Evolutionary conservation across 2,329 filamentous ascomycete species (phyloP), one percentile per base, ranked within the genome.

Genomic region (Blastomyces gilchristii): DNA sequence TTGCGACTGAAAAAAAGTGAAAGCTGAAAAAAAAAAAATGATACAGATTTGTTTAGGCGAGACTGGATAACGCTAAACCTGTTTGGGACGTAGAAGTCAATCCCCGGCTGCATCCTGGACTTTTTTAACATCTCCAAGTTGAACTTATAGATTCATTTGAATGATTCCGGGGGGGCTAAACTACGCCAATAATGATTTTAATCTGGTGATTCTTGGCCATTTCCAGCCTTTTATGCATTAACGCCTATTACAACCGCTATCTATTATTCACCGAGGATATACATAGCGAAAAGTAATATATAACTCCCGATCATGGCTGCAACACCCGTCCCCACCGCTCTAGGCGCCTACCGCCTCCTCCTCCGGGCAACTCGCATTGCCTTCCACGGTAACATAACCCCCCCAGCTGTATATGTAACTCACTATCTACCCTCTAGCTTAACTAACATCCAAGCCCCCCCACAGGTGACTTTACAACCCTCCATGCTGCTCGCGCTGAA

Each of bases 401-500:
- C 34, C 28, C 14, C 25, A 31, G 16, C 56, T 1, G 14, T 58
- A 12, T 18, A 25, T 28, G 1, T 16, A 12, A 2, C 45, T 53
- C n/a, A 25, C n/a, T 11, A 59, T 1, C 57, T 22, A 11, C 3
- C 5, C 8, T 34, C 7, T 49, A 11, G 2, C 18, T 22, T 8
- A 11, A 12, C 18, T 49, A 12, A 49, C n/a, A 49, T 22, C 18
- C 7, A 11, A n/a, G 6, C 37, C 12, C 11, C 2, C 56, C 47
- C 43, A 52, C 57, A 96, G 91, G 88, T 70, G 93, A 97, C 72
- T 69, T 78, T 37, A 79, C 78, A 34, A 81, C 89, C 49, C 82
- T 97, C 41, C 74, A 78, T 18, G 90, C 89, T 25, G 90, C 94
- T 7, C 86, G 86, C 63, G 71, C 79, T 62, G 83, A 90, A 74